Percentiles rank a stretch among this genome's conserved stretches.
phyloP scores from a whole-genome alignment of 1,284 basidiomycete genomes.

The Tilletia setariae region DNA sequence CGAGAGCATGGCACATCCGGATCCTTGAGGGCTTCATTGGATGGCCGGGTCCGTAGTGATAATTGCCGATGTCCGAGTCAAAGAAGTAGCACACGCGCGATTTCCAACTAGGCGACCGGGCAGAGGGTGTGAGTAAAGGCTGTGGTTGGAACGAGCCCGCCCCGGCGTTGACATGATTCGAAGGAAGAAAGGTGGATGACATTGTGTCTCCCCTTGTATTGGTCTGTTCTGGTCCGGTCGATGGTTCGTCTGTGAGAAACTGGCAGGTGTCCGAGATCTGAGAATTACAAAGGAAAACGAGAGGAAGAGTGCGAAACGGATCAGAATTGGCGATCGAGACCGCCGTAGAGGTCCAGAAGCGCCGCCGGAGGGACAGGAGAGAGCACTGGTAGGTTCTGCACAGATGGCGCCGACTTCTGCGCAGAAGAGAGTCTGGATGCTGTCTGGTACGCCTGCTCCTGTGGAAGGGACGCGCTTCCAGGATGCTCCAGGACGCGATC shows the following conservation, averaged over 20 bases:
- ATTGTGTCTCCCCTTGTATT: conserved; percentile 19
- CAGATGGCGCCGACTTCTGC: too few species aligned
- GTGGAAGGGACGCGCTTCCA: too few species aligned
- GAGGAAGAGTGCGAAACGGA: too few species aligned
- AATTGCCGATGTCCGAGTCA: conserved; percentile 96
- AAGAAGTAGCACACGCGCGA: conserved; percentile 56
- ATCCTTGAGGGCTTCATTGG: conserved; percentile 63
- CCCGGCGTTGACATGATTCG: conserved; percentile 21
- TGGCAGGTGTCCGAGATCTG: too few species aligned
- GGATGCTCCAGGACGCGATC: too few species aligned
- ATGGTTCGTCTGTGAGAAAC: neutral
- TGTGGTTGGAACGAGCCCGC: conserved; percentile 31
- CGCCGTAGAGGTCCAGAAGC: too few species aligned
- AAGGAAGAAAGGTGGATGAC: conserved; percentile 34
- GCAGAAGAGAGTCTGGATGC: too few species aligned
- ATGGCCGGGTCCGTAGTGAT: conserved; percentile 96
- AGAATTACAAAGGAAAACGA: too few species aligned
- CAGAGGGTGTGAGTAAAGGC: conserved; percentile 15
- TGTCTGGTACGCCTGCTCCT: too few species aligned
- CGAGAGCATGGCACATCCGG: conserved; percentile 98
- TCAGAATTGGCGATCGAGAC: too few species aligned
- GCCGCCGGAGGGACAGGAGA: too few species aligned
- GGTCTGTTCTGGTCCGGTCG: neutral
- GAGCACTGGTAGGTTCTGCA: too few species aligned
- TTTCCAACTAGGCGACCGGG: conserved; percentile 18